Conservation (phyloP, 495 filamentous ascomycete genomes). For the Cladorrhinum samala region DNA sequence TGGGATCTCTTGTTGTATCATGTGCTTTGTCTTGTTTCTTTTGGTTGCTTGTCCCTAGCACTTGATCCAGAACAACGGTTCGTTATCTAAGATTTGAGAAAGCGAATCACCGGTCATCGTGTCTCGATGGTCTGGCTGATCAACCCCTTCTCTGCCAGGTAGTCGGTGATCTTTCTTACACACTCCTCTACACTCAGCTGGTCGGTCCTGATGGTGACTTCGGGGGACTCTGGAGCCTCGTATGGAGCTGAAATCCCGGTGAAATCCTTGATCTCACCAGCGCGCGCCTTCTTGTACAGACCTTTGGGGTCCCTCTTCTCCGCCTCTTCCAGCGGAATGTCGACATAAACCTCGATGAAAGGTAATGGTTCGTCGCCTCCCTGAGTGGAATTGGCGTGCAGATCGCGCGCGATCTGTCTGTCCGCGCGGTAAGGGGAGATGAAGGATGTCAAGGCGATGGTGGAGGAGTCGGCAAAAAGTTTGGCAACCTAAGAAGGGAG, state of each 20-base stretch:
- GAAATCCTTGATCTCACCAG: constrained; percentile 92
- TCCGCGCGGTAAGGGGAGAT: constrained; percentile 92
- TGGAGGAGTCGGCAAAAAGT: constrained; percentile 85
- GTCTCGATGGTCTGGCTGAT: constrained; percentile 32
- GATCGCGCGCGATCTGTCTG: constrained; percentile 67
- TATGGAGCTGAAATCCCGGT: constrained; percentile 92
- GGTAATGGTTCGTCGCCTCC: constrained; percentile 55
- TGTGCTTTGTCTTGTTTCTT: neutral
- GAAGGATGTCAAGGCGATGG: constrained; percentile 88
- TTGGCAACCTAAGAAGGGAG: constrained; percentile 64
- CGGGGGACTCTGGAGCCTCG: constrained; percentile 78
- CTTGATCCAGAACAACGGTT: neutral
- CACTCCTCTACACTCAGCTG: constrained; percentile 77
- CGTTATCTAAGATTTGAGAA: neutral
- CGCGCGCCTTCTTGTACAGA: constrained; percentile 91
- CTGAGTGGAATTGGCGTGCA: constrained; percentile 58
- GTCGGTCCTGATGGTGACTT: constrained; percentile 76
- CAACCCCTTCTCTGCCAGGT: constrained; percentile 55
- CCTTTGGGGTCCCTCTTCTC: constrained; percentile 96
- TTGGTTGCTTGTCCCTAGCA: neutral
- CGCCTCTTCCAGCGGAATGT: constrained; percentile 82
- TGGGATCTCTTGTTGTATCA: neutral
- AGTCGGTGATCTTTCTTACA: constrained; percentile 73
- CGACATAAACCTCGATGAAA: constrained; percentile 90
- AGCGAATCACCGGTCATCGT: constrained; percentile 13